These are phyloP conservation scores for Theobroma cacao DNA, from an alignment of 345 rosid genomes.

Conservation along the genomic window DNA sequence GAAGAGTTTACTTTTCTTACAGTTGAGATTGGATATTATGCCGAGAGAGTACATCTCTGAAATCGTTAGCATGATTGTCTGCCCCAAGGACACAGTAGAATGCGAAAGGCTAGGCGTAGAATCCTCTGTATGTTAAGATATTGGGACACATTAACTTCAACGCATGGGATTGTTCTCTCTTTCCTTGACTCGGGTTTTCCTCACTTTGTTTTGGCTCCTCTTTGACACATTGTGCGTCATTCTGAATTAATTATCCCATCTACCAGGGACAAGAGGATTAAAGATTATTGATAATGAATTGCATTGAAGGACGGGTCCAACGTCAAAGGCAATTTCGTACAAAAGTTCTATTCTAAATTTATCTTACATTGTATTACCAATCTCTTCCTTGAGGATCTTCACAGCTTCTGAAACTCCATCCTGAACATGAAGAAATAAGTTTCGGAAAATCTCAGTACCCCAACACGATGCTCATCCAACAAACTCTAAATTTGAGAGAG, in stretches of 20 bases:
- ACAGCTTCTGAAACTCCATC: slow-evolving; percentile 84
- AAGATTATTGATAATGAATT: too few species aligned
- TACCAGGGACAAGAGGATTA: not conserved
- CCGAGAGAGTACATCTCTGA: too few species aligned
- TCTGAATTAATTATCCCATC: not conserved
- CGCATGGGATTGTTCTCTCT: not conserved
- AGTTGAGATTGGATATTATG: too few species aligned
- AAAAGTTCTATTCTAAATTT: not conserved
- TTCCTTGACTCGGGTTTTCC: not conserved
- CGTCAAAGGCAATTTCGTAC: not conserved
- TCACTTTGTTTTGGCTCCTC: not conserved
- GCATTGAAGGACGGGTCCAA: not conserved
- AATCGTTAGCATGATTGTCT: not conserved
- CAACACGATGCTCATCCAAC: not conserved
- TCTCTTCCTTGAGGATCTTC: slow-evolving; percentile 58
- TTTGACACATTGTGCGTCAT: not conserved
- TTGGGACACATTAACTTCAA: not conserved
- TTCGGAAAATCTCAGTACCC: not conserved
- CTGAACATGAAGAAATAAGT: slow-evolving; percentile 32
- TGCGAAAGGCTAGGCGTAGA: not conserved
- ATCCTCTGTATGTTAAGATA: too few species aligned
- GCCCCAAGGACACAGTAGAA: not conserved
- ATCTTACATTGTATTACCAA: slow-evolving; percentile 16
- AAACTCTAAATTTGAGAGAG: not conserved
- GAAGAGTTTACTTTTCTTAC: too few species aligned